Percentiles rank a stretch among this genome's conserved stretches.
Conservation (phyloP, 441 rosid species). For the Eruca vesicaria region DNA sequence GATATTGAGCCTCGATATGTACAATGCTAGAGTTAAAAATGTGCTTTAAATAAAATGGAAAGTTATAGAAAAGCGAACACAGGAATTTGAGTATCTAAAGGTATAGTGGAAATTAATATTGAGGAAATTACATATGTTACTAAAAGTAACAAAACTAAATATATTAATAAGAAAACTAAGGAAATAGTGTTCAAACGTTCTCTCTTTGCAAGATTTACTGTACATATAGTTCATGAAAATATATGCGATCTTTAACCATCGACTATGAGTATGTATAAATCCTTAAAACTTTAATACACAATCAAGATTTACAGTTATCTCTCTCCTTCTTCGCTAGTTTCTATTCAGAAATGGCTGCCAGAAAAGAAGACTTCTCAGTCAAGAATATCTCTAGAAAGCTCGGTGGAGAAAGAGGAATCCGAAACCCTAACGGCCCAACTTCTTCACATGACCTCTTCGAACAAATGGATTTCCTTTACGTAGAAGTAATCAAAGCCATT, state of each 20-base stretch:
- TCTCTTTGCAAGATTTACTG: neutral
- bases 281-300: neutral
- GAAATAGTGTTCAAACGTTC: neutral
- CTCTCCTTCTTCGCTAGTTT: constrained; percentile 36
- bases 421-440: constrained; percentile 16
- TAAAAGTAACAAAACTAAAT: neutral
- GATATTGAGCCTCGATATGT: too few species aligned
- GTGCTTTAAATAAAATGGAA: too few species aligned
- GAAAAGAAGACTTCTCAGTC: constrained; percentile 4
- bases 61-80: too few species aligned
- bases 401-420: constrained; percentile 28
- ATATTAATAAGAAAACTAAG: neutral
- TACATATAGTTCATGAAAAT: neutral
- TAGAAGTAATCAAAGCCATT: constrained; percentile 8
- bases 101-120: too few species aligned
- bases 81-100: too few species aligned
- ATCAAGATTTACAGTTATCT: neutral
- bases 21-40: too few species aligned
- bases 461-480: constrained; percentile 34
- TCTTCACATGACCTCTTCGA: constrained; percentile 31
- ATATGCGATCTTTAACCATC: neutral
- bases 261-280: neutral
- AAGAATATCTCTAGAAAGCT: constrained; percentile 27
- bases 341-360: constrained; percentile 18
- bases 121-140: too few species aligned